These are phyloP conservation scores for Globisporangium recalcitrans DNA, from an alignment of 352 stramenopile genomes.

Conservation along the genomic window DNA sequence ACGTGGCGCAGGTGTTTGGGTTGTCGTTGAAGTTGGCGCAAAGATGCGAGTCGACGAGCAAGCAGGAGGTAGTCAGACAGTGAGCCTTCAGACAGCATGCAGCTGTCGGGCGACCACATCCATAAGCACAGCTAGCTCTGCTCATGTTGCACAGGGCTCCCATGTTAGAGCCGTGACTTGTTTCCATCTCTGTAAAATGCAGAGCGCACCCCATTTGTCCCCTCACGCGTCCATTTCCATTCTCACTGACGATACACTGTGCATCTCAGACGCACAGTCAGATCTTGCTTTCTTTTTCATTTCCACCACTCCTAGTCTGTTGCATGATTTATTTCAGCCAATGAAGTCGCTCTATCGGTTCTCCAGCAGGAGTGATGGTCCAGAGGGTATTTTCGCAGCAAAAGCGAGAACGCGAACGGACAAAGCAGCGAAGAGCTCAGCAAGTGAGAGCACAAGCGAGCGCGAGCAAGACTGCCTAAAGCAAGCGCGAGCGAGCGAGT, in stretches of 20 bases:
- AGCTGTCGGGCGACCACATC: background rate
- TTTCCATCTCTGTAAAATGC: too few relatives aligned
- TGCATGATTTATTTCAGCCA: slow-evolving; percentile 11
- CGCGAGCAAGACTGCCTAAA: background rate
- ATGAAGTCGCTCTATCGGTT: background rate
- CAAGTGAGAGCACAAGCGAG: slow-evolving; percentile 6
- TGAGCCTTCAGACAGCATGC: too few relatives aligned
- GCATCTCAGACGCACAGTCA: background rate
- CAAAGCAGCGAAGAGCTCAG: slow-evolving; percentile 11
- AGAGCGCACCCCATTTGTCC: too few relatives aligned
- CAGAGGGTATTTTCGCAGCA: background rate
- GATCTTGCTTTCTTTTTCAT: background rate
- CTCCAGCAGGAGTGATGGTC: background rate
- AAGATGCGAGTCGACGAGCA: background rate
- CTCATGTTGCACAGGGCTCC: too few relatives aligned
- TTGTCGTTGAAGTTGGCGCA: background rate
- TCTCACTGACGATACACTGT: background rate
- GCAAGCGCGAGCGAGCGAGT: background rate
- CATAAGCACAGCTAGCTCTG: background rate
- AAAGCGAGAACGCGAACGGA: slow-evolving; percentile 15
- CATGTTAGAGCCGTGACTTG: too few relatives aligned
- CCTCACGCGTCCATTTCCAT: too few relatives aligned
- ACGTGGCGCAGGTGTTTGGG: too few relatives aligned
- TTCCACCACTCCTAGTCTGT: slow-evolving; percentile 5
- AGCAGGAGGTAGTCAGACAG: too few relatives aligned